Evolutionary conservation across 2,329 filamentous ascomycete genomes (phyloP).

Genomic region (Blastomyces parvus): DNA sequence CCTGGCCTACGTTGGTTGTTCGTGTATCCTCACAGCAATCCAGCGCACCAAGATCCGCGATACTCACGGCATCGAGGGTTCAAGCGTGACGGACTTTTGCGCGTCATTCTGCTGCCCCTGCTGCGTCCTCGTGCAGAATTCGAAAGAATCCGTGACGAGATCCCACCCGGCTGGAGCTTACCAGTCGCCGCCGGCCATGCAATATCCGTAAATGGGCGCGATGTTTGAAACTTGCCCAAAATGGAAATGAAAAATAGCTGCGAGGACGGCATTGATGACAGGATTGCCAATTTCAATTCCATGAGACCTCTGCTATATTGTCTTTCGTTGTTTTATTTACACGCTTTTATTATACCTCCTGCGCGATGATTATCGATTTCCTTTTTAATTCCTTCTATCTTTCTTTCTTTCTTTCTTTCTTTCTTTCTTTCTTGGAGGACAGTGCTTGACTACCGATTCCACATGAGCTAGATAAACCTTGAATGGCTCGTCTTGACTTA

Average conservation of each 20-base stretch:
- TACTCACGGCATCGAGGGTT: slow-evolving; percentile 46
- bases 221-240: background rate
- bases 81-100: slow-evolving; percentile 43
- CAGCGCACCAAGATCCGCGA: slow-evolving; percentile 48
- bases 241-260: background rate
- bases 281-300: background rate
- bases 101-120: slow-evolving; percentile 48
- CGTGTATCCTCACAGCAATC: slow-evolving; percentile 41
- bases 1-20: slow-evolving; percentile 24
- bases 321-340: background rate
- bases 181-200: slow-evolving; percentile 21
- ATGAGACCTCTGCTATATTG: background rate
- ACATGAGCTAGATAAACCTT: background rate
- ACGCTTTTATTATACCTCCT: slow-evolving; percentile 7
- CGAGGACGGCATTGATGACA: background rate
- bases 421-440: background rate
- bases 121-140: slow-evolving; percentile 50
- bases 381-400: background rate
- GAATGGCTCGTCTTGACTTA: background rate
- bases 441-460: background rate
- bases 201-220: slow-evolving; percentile 10
- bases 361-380: background rate
- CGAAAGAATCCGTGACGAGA: slow-evolving; percentile 41
- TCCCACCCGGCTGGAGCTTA: slow-evolving; percentile 18
- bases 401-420: no score